A percentile compares a stretch with the other conserved stretches of the same genome.
Conservation (phyloP, 768 basidiomycete genomes). For the Clathrus columnatus region DNA sequence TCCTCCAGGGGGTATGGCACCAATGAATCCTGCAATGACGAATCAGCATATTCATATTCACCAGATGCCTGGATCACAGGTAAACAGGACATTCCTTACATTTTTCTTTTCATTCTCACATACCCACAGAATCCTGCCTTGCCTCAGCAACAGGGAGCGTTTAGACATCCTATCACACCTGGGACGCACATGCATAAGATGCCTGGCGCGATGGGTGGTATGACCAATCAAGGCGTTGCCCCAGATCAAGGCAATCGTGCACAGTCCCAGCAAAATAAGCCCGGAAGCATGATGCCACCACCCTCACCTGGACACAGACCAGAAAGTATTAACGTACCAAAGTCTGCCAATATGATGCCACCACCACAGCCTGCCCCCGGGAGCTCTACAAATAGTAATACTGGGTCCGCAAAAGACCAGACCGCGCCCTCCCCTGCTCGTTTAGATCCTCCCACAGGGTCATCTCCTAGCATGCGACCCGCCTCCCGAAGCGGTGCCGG, state of each 20-base stretch:
- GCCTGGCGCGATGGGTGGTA: conserved; percentile 5
- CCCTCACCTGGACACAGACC: conserved; percentile 37
- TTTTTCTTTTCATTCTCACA: conserved; percentile 11
- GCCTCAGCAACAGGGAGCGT: conserved; percentile 17
- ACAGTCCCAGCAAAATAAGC: conserved; percentile 11
- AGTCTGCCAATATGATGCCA: conserved; percentile 18
- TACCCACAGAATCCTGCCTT: conserved; percentile 2
- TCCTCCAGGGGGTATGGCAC: conserved; percentile 22
- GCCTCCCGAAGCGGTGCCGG: conserved; percentile 21
- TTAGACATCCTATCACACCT: conserved; percentile 5
- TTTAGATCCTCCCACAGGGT: conserved; percentile 26
- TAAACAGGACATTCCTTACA: conserved; percentile 17
- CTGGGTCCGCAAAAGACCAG: conserved; percentile 24
- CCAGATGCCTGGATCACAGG: conserved; percentile 31
- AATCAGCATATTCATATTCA: conserved; percentile 19
- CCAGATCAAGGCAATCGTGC: background rate
- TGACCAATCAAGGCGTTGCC: background rate
- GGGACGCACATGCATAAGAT: conserved; percentile 4
- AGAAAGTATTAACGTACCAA: conserved; percentile 15
- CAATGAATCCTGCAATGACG: conserved; percentile 32
- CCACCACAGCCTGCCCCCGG: conserved; percentile 12
- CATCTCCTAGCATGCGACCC: conserved; percentile 34
- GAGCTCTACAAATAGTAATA: conserved; percentile 22
- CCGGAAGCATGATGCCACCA: conserved; percentile 28
- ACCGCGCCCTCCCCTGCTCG: conserved; percentile 22